Conservation (phyloP, 129 eudicot species). For the Pittosporum tobira region DNA sequence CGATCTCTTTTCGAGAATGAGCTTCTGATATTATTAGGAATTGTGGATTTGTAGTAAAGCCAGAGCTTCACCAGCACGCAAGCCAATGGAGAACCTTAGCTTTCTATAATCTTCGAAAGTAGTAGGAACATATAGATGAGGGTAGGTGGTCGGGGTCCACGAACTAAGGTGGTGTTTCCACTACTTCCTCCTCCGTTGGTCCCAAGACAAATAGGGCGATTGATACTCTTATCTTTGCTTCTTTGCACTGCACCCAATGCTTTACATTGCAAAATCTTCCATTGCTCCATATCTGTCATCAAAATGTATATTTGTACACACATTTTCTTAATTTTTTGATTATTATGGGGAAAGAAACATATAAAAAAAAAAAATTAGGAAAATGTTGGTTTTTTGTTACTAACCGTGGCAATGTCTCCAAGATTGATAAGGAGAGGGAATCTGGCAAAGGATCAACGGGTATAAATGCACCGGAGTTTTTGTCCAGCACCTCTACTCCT, state of each 20-base stretch:
- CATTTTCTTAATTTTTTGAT: not conserved
- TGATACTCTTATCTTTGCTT: constrained; percentile 23
- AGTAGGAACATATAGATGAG: constrained; percentile 16
- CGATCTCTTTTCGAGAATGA: too few relatives aligned
- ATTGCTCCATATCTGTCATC: constrained; percentile 48
- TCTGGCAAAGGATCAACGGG: constrained; percentile 34
- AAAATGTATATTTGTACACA: not conserved
- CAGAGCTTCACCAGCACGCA: constrained; percentile 26
- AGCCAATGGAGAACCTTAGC: constrained; percentile 13
- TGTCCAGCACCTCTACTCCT: constrained; percentile 41
- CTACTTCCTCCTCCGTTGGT: constrained; percentile 16
- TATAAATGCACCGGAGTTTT: constrained; percentile 18
- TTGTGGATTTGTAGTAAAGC: constrained; percentile 4
- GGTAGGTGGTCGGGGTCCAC: constrained; percentile 23
- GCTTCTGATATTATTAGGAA: not conserved
- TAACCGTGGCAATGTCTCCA: constrained; percentile 45
- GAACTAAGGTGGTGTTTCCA: constrained; percentile 14
- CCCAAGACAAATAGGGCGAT: constrained; percentile 31
- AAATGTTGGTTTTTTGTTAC: not conserved
- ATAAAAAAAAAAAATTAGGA: too few relatives aligned
- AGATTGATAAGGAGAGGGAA: constrained; percentile 31
- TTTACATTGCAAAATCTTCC: constrained; percentile 46
- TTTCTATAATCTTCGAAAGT: constrained; percentile 21
- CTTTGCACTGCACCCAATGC: constrained; percentile 40
- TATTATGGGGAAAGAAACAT: not conserved